A percentile compares a stretch with the other conserved stretches of the same genome.
These are phyloP conservation scores for Kluyveromyces starmeri DNA, from an alignment of 805 yeast species.

Conservation along the genomic window DNA sequence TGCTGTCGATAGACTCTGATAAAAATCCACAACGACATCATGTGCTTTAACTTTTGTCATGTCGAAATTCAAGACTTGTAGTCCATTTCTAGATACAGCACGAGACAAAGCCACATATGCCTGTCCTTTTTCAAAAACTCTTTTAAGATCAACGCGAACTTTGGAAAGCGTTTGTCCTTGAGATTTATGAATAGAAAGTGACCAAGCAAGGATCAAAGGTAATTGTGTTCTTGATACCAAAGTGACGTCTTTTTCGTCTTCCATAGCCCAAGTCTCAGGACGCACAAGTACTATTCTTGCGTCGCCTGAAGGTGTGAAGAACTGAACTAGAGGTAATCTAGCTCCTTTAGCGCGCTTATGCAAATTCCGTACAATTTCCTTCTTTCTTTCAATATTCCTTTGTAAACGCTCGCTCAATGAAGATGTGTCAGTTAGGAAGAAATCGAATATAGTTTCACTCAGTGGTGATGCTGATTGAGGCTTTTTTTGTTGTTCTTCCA, in stretches of 20 bases:
- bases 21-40: conserved; percentile 61
- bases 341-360: conserved; percentile 36
- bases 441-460: conserved; percentile 43
- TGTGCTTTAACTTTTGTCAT: conserved; percentile 59
- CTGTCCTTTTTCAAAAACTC: conserved; percentile 85
- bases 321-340: conserved; percentile 69
- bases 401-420: conserved; percentile 21
- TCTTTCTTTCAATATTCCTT: conserved; percentile 39
- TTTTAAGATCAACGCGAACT: conserved; percentile 66
- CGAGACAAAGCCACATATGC: conserved; percentile 93
- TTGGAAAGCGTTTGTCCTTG: conserved; percentile 84
- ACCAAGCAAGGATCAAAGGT: conserved; percentile 93
- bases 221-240: conserved; percentile 69
- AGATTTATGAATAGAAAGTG: conserved; percentile 88
- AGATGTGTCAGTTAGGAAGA: conserved; percentile 27
- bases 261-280: conserved; percentile 75
- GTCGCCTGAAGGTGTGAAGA: conserved; percentile 59
- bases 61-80: conserved; percentile 72
- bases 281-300: conserved; percentile 69
- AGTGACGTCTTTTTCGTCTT: conserved; percentile 60
- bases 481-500: conserved; percentile 7
- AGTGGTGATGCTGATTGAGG: conserved; percentile 15
- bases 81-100: conserved; percentile 74
- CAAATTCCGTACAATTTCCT: conserved; percentile 34
- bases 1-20: conserved; percentile 36